Base-by-base conservation (phyloP, 371 early-diverging fungal genomes). In the Gilbertella persicaria region DNA sequence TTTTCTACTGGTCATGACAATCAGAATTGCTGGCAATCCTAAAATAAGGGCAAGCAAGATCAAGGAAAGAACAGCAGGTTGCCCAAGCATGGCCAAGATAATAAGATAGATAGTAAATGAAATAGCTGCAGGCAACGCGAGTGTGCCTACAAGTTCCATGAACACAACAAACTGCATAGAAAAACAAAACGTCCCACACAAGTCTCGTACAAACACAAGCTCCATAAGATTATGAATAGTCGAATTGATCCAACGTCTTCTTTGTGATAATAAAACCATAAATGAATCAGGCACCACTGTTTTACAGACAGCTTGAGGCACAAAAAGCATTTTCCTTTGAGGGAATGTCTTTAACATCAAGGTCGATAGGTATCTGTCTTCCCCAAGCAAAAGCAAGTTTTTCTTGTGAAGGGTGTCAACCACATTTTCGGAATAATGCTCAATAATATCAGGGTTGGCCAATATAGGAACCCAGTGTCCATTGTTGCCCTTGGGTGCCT, bases 341-440 rank as follows among this genome's bases (percentile, higher is more conserved):
- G 96, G 97, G 65, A 96, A 97, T 37, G 91, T 93, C 20, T 90
- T 81, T 25, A 97, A 77, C 88, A 99, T 94, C 4, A 99, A 74
- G 0, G 98, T 97, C 0, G 99, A 93, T 53, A 99, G 68, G 77
- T 91, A 99, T 6, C 94, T 87, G 73, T 95, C 99, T 71, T 99
- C 99, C 39, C 98, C 98, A 16, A 99, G 82, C 12, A 95, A 71
- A 38, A 97, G 66, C 43, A 97, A 75, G 66, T 97, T 97, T 78
- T 99, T 97, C 66, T 95, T 89, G 67, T 99, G 98, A 19, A 97
- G 76, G 0, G 98, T 95, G 25, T 93, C 93, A 23, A 96, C 93
- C 9, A 90, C 83, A 69, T 88, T 91, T 56, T 91, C 90, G 1
- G 93, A 88, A 69, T 99, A 99, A 56, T 89, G 84, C 45, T 90